A percentile compares a stretch with the other conserved stretches of the same genome.
phyloP scores from a whole-genome alignment of 2,329 filamentous ascomycete species.

The Alternaria longipes region DNA sequence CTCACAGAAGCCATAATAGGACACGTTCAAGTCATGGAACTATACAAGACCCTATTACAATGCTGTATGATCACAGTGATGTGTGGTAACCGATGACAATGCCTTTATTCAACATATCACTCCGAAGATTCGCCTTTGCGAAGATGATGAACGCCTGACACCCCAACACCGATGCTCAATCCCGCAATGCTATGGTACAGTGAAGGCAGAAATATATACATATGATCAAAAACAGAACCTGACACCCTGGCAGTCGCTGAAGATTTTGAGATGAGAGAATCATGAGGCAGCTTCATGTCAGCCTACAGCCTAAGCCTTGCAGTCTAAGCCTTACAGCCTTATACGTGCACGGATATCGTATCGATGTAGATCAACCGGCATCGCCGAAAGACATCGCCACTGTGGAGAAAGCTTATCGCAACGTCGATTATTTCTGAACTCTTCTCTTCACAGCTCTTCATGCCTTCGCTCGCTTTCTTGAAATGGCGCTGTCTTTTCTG shows the following conservation, averaged over 20 bases:
- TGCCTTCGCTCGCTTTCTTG: constrained; percentile 26
- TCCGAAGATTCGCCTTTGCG: background rate
- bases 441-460: background rate
- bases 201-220: background rate
- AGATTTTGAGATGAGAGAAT: background rate
- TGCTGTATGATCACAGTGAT: background rate
- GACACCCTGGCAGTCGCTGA: background rate
- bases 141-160: background rate
- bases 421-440: constrained; percentile 9
- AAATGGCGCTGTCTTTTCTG: background rate
- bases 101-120: background rate
- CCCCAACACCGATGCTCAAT: background rate
- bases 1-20: background rate
- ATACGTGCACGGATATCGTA: constrained; percentile 14
- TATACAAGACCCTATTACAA: background rate
- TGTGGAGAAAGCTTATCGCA: constrained; percentile 24
- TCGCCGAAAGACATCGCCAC: constrained; percentile 26
- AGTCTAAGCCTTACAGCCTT: constrained; percentile 5
- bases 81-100: background rate
- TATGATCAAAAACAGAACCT: background rate
- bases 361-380: constrained; percentile 3
- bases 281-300: background rate
- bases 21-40: background rate
- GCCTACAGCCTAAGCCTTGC: background rate
- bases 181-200: background rate